These are phyloP conservation scores for Ceratocystis albifundus DNA, from an alignment of 2,329 filamentous ascomycete genomes.

Conservation along the genomic window DNA sequence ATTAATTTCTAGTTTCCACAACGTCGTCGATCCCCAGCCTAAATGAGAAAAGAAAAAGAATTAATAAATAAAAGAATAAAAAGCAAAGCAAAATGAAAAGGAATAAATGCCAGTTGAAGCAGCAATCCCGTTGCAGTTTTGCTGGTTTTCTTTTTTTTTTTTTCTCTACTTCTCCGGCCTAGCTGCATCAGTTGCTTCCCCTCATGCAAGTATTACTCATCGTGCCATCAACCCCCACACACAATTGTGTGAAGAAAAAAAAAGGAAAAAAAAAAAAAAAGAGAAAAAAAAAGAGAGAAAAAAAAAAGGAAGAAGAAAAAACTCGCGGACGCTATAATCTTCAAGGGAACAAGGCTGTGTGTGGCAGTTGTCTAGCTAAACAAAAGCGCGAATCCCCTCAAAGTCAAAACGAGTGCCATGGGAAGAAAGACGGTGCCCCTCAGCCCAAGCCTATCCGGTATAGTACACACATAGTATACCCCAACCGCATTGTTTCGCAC, in stretches of 20 bases:
- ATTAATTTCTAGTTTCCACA: too few relatives aligned
- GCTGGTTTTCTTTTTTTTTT: too few relatives aligned
- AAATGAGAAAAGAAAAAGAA: too few relatives aligned
- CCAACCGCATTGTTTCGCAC: neutral
- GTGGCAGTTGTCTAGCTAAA: slow-evolving; percentile 1
- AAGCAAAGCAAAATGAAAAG: too few relatives aligned
- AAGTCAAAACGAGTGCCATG: neutral
- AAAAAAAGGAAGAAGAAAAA: neutral
- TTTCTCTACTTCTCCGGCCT: too few relatives aligned
- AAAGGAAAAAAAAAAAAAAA: neutral
- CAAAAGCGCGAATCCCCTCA: slow-evolving; percentile 7
- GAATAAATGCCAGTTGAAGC: too few relatives aligned
- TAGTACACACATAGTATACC: neutral
- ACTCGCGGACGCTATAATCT: slow-evolving; percentile 1
- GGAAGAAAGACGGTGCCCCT: neutral
- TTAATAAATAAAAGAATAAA: too few relatives aligned
- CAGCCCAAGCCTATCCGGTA: neutral
- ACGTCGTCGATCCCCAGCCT: too few relatives aligned
- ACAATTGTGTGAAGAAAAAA: neutral
- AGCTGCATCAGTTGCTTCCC: neutral
- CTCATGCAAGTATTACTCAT: too few relatives aligned
- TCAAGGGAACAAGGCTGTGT: slow-evolving; percentile 10
- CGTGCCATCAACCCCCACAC: neutral
- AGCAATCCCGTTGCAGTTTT: too few relatives aligned
- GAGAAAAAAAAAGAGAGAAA: neutral